Evolutionary conservation across 176 grass and related monocot genomes (phyloP).

Genomic region (Aegilops bicornis): DNA sequence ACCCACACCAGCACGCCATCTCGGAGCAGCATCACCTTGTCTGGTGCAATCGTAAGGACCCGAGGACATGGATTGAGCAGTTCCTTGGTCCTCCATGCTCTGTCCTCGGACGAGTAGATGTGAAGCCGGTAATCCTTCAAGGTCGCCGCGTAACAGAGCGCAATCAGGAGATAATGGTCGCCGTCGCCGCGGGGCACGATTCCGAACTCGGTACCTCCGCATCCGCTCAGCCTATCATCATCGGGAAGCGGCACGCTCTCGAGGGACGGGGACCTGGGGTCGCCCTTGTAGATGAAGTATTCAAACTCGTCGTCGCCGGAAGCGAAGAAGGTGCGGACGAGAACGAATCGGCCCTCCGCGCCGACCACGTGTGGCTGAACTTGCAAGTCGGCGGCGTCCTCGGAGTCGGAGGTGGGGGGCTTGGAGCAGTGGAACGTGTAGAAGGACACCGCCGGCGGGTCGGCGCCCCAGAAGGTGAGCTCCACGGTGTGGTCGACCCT

Average conservation of each 20-base stretch:
- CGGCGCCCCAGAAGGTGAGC: not conserved
- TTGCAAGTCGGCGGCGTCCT: not conserved
- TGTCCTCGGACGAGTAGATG: constrained; percentile 2
- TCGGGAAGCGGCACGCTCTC: not conserved
- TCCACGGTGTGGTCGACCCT: not conserved
- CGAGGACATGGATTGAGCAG: not conserved
- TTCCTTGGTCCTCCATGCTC: not conserved
- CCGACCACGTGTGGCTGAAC: not conserved
- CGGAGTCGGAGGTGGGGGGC: not conserved
- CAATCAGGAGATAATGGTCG: not conserved
- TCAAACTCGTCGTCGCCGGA: not conserved
- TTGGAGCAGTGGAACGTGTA: constrained; percentile 1
- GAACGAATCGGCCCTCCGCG: not conserved
- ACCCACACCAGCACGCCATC: not conserved
- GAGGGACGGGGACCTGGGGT: not conserved
- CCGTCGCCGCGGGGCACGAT: not conserved
- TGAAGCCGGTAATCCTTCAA: not conserved
- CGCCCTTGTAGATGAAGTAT: not conserved
- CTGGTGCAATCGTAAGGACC: not conserved
- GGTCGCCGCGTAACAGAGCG: not conserved
- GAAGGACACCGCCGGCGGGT: not conserved
- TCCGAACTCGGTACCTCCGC: not conserved
- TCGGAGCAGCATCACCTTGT: not conserved
- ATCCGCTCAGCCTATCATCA: not conserved
- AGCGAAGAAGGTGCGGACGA: not conserved